These are phyloP conservation scores for Oxyria digyna DNA, from an alignment of 148 eudicot genomes.

Conservation along the genomic window DNA sequence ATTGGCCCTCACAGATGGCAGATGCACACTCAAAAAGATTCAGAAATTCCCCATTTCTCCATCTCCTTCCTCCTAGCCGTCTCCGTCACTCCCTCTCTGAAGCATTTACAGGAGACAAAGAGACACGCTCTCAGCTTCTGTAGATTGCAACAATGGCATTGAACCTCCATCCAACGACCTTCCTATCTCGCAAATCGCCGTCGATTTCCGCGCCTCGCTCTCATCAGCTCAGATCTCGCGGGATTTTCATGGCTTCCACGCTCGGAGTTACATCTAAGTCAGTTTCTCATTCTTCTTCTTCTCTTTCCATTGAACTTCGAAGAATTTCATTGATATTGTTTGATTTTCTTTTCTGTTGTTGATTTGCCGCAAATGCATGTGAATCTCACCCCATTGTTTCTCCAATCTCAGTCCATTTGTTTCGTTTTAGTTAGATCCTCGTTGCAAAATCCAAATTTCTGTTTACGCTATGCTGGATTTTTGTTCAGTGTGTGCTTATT, in stretches of 20 bases:
- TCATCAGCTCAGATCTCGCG: constrained; percentile 23
- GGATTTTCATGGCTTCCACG: constrained; percentile 31
- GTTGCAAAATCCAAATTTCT: background rate
- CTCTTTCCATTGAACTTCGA: background rate
- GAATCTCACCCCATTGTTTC: background rate
- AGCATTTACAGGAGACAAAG: background rate
- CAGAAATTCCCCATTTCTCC: too few species aligned
- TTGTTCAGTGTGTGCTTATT: background rate
- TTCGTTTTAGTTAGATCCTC: background rate
- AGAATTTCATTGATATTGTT: background rate
- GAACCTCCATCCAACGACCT: constrained; percentile 7
- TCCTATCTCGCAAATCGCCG: constrained; percentile 15
- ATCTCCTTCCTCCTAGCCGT: background rate
- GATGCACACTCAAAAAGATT: too few species aligned
- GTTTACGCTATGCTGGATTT: background rate
- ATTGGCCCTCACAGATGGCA: too few species aligned
- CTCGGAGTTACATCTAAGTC: constrained; percentile 23
- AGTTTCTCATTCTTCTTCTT: constrained; percentile 8
- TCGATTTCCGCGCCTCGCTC: constrained; percentile 9
- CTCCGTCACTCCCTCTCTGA: background rate
- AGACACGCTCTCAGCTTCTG: background rate
- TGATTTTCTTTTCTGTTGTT: background rate
- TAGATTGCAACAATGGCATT: constrained; percentile 24
- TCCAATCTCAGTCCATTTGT: background rate
- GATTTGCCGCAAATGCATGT: constrained; percentile 6